A percentile compares a stretch with the other conserved stretches of the same genome.
phyloP scores from a whole-genome alignment of 1,139 yeast species.

The Ogataea hybrid region DNA sequence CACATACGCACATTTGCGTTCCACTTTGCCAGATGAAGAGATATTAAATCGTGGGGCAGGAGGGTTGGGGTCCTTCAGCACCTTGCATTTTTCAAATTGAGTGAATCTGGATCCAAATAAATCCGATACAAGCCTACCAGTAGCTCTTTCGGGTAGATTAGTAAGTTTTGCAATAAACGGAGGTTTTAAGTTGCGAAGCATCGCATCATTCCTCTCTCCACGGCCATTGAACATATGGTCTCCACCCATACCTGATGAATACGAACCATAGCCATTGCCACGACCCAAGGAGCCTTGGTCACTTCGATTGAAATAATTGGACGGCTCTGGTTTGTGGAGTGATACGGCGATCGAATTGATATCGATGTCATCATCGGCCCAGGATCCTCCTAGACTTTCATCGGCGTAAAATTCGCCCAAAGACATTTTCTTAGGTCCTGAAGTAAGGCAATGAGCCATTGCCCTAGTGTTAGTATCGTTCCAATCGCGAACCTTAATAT shows the following conservation, averaged over 20 bases:
- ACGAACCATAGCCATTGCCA: constrained; percentile 9
- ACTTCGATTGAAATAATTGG: constrained; percentile 11
- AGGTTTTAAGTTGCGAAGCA: constrained; percentile 16
- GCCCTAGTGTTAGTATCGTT: constrained; percentile 5
- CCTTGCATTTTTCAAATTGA: constrained; percentile 26
- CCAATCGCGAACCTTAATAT: not conserved
- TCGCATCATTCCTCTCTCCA: constrained; percentile 12
- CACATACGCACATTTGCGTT: constrained; percentile 31
- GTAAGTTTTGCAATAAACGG: constrained; percentile 30
- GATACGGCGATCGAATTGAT: constrained; percentile 26
- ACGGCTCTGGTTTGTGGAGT: constrained; percentile 13
- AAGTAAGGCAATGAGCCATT: constrained; percentile 1
- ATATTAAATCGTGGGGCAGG: constrained; percentile 26
- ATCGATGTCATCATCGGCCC: constrained; percentile 33
- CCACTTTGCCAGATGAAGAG: constrained; percentile 8
- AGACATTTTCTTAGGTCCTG: constrained; percentile 32
- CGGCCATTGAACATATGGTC: constrained; percentile 10
- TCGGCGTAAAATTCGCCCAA: constrained; percentile 33
- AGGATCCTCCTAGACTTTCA: constrained; percentile 31
- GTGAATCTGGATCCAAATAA: constrained; percentile 31
- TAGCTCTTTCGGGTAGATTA: constrained; percentile 28
- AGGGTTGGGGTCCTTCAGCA: constrained; percentile 30
- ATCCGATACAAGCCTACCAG: constrained; percentile 27
- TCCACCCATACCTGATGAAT: constrained; percentile 8
- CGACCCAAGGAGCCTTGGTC: constrained; percentile 8